Percentiles rank a stretch among this genome's conserved stretches.
Evolutionary conservation across 495 filamentous ascomycete species (phyloP).

Genomic region (Aspergillus olivimuriae): DNA sequence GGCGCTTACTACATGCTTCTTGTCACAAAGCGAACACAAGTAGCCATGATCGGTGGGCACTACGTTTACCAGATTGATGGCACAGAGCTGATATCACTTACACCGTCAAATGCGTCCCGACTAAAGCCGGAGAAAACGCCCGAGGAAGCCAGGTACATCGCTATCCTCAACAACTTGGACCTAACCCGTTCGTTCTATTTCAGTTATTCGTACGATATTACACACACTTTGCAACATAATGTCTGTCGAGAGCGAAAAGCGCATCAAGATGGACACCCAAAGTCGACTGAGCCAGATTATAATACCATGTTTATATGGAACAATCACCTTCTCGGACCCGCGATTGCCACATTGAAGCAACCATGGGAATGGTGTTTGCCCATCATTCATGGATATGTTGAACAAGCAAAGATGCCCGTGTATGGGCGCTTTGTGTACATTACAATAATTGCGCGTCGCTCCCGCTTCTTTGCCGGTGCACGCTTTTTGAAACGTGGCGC

Average conservation of each 20-base stretch:
- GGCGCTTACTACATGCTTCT: conserved; percentile 96
- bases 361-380: conserved; percentile 95
- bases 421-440: conserved; percentile 85
- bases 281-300: conserved; percentile 56
- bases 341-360: conserved; percentile 60
- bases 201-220: conserved; percentile 97
- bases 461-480: conserved; percentile 89
- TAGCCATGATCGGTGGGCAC: conserved; percentile 93
- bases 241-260: conserved; percentile 73
- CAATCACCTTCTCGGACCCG: conserved; percentile 76
- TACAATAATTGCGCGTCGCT: conserved; percentile 86
- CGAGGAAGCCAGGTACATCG: conserved; percentile 83
- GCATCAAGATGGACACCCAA: conserved; percentile 54
- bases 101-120: conserved; percentile 52
- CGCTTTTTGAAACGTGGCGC: conserved; percentile 91
- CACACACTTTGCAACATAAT: conserved; percentile 86
- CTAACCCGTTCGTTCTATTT: conserved; percentile 91
- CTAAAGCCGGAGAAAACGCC: conserved; percentile 74
- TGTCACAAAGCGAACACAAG: conserved; percentile 91
- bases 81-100: conserved; percentile 88
- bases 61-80: conserved; percentile 93
- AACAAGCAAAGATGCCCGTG: conserved; percentile 78
- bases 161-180: conserved; percentile 86
- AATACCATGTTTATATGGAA: conserved; percentile 99
- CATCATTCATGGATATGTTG: conserved; percentile 92